These are phyloP conservation scores for Begonia masoniana DNA, from an alignment of 306 rosid genomes.

Conservation along the genomic window DNA sequence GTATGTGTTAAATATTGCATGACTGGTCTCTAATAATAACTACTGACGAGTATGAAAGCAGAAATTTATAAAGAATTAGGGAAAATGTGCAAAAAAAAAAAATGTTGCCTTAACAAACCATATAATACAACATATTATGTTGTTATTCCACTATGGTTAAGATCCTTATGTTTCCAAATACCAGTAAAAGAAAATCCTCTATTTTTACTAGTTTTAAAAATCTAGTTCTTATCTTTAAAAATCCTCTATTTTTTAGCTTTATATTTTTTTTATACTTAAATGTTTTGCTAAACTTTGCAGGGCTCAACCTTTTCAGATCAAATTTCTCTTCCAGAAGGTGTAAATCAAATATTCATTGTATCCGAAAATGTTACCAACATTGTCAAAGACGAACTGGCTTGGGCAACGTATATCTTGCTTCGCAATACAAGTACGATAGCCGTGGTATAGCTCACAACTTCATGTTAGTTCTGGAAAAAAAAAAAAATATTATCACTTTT, in stretches of 20 bases:
- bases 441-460: conserved; percentile 30
- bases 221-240: no score
- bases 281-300: conserved; percentile 20
- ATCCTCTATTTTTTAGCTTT: neutral
- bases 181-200: no score
- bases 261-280: neutral
- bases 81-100: no score
- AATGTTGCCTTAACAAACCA: no score
- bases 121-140: no score
- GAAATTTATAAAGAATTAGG: no score
- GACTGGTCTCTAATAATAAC: no score
- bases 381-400: conserved; percentile 74
- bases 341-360: conserved; percentile 66
- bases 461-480: neutral
- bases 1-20: no score
- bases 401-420: conserved; percentile 74
- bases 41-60: no score
- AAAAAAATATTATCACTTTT: neutral
- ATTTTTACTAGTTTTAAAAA: no score
- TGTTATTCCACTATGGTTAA: no score
- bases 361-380: conserved; percentile 33
- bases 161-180: no score
- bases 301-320: conserved; percentile 62
- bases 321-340: conserved; percentile 47
- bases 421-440: conserved; percentile 63